phyloP scores from a whole-genome alignment of 2,329 filamentous ascomycete genomes.

The Cladophialophora yegresii region DNA sequence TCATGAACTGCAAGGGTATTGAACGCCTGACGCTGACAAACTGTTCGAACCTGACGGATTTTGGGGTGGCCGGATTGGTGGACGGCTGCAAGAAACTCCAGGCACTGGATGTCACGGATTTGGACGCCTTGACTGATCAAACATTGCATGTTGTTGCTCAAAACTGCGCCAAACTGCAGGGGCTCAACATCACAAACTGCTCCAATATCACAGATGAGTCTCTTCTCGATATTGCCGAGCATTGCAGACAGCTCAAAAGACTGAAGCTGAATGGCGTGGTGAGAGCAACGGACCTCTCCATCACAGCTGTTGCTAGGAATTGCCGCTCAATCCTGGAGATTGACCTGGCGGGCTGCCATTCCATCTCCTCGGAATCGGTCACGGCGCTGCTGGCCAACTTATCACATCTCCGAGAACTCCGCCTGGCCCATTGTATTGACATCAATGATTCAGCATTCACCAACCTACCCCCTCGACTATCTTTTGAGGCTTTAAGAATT shows the following conservation, averaged over 20 bases:
- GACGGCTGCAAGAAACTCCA: slow-evolving; percentile 77
- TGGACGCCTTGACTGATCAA: slow-evolving; percentile 76
- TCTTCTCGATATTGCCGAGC: slow-evolving; percentile 75
- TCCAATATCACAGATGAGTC: slow-evolving; percentile 82
- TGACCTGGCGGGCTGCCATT: slow-evolving; percentile 81
- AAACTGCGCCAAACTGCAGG: slow-evolving; percentile 82
- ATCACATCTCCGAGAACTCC: slow-evolving; percentile 82
- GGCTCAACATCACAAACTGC: slow-evolving; percentile 88
- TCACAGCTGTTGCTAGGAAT: slow-evolving; percentile 81
- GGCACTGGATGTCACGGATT: slow-evolving; percentile 84
- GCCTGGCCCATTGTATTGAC: slow-evolving; percentile 79
- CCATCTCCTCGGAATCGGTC: slow-evolving; percentile 80
- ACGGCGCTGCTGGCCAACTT: slow-evolving; percentile 77
- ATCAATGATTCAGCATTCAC: slow-evolving; percentile 89
- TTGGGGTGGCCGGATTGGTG: slow-evolving; percentile 76
- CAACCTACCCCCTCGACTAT: slow-evolving; percentile 66
- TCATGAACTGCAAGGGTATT: slow-evolving; percentile 82
- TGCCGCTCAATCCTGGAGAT: slow-evolving; percentile 95
- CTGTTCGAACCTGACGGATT: slow-evolving; percentile 81
- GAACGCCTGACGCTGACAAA: slow-evolving; percentile 91
- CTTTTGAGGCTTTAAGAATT: slow-evolving; percentile 86
- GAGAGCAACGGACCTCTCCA: slow-evolving; percentile 79
- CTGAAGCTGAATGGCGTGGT: slow-evolving; percentile 91
- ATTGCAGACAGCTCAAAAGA: slow-evolving; percentile 83
- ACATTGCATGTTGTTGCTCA: slow-evolving; percentile 76